Base-by-base conservation (phyloP, 192 early-diverging fungal species). In the Coemansia sp. region DNA sequence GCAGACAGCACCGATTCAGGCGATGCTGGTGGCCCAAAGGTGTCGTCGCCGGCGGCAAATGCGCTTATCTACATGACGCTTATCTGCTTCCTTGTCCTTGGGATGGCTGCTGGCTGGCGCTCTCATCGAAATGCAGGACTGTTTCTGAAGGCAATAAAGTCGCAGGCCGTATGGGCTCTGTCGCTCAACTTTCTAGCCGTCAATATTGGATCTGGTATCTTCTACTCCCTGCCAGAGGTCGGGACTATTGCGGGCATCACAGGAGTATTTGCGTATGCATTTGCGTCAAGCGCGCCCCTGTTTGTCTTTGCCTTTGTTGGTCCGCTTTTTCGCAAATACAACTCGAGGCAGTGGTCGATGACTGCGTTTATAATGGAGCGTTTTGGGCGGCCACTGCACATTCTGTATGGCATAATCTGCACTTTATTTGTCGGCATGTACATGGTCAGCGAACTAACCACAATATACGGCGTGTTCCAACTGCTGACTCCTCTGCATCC, bases 391-490 rank as follows among this genome's bases (percentile, higher is more conserved):
- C 80, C 85, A 16, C 74, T 86, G 39, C 87, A 87, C 50, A 72
- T 86, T 19, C 65, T 87, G 64, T 84, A 86, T 53, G 75, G 85
- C 51, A 49, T 89, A n/a, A 55, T 87, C 46, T 84, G 83, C 77
- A 85, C 89, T 38, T 70, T 90, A 42, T 84, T 88, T 64, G 87
- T 89, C 72, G 85, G 75, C 7, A 84, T 91, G 68, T 88, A 76
- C 65, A 75, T 89, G 61, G 84, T 85, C 58, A 87, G 87, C 41
- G 90, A 91, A 77, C 84, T 90, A 60, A 88, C 89, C 17, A 86
- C 88, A 8, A 86, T 91, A 40, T 84, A 83, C 67, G 78, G 86
- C 56, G 70, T 89, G 44, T 79, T 89, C 61, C 67, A 74, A 56
- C 72, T 80, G 13, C 75, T 89, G 61, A 83, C 87, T 56, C 87